Conservation (phyloP, 2,329 filamentous ascomycete genomes). For the Ophiostoma ips region DNA sequence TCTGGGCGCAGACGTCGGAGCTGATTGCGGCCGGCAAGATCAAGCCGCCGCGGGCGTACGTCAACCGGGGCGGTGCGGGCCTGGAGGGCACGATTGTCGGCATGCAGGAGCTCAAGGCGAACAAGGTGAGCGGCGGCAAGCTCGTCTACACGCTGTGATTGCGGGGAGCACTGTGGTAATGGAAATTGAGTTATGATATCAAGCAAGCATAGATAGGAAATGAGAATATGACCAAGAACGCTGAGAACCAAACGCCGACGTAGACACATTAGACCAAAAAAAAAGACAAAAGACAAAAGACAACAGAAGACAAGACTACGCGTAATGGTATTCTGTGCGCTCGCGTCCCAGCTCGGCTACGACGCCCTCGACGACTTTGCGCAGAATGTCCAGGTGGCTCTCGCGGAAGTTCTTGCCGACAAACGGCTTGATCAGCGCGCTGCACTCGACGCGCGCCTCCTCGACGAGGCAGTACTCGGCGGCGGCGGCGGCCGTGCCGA, state of each 20-base stretch:
- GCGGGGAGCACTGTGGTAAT: no score
- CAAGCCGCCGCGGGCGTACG: constrained; percentile 18
- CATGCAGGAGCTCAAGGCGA: constrained; percentile 19
- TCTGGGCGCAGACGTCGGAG: constrained; percentile 20
- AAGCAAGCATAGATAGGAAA: not conserved
- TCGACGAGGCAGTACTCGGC: constrained; percentile 21
- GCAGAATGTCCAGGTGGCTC: constrained; percentile 21
- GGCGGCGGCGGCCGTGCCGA: not conserved
- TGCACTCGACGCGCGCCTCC: constrained; percentile 21
- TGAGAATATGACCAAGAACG: not conserved
- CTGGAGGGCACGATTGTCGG: constrained; percentile 21
- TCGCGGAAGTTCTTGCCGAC: constrained; percentile 20
- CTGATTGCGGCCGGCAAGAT: constrained; percentile 23
- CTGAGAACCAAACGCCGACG: not conserved
- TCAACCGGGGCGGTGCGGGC: constrained; percentile 18
- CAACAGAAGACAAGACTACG: not conserved
- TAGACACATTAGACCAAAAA: not conserved
- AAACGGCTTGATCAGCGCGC: constrained; percentile 21
- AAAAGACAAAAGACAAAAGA: not conserved
- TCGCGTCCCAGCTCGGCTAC: constrained; percentile 3
- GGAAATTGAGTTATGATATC: not conserved
- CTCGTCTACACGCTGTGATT: constrained; percentile 21
- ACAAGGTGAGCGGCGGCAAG: constrained; percentile 25
- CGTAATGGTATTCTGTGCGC: not conserved
- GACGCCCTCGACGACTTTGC: constrained; percentile 18